Percentiles rank a stretch among this genome's conserved stretches.
phyloP scores from a whole-genome alignment of 768 basidiomycete species.

The Serpula lacrymans region DNA sequence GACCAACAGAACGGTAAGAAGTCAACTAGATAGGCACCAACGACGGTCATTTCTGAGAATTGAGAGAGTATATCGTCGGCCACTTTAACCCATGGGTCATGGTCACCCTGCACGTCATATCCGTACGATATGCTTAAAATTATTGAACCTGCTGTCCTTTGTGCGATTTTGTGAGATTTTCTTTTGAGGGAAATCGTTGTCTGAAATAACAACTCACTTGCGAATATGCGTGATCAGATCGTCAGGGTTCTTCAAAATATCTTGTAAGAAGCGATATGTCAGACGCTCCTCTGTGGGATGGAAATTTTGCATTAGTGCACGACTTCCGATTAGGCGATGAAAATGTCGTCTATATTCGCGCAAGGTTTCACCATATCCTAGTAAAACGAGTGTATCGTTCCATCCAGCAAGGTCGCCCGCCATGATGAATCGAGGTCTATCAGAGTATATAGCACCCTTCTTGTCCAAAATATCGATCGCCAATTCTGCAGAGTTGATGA shows the following conservation, averaged over 20 bases:
- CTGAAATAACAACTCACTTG: conserved; percentile 44
- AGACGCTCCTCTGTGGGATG: conserved; percentile 47
- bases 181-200: background rate
- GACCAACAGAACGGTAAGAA: conserved; percentile 37
- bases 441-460: conserved; percentile 22
- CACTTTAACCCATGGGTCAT: conserved; percentile 46
- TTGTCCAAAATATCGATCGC: conserved; percentile 19
- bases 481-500: conserved; percentile 17
- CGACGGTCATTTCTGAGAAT: conserved; percentile 46
- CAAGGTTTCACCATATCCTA: conserved; percentile 58
- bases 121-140: conserved; percentile 55
- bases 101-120: conserved; percentile 38
- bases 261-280: conserved; percentile 44
- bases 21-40: conserved; percentile 53
- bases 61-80: conserved; percentile 51
- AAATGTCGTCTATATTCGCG: conserved; percentile 51
- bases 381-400: conserved; percentile 49
- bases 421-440: conserved; percentile 15
- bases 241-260: conserved; percentile 39
- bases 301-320: too few relatives aligned
- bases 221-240: conserved; percentile 47
- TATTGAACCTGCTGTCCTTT: conserved; percentile 29
- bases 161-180: conserved; percentile 38
- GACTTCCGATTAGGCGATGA: conserved; percentile 50
- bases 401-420: too few relatives aligned